Conservation (phyloP, 75 land plant species). For the Sequoiadendron giganteum region DNA sequence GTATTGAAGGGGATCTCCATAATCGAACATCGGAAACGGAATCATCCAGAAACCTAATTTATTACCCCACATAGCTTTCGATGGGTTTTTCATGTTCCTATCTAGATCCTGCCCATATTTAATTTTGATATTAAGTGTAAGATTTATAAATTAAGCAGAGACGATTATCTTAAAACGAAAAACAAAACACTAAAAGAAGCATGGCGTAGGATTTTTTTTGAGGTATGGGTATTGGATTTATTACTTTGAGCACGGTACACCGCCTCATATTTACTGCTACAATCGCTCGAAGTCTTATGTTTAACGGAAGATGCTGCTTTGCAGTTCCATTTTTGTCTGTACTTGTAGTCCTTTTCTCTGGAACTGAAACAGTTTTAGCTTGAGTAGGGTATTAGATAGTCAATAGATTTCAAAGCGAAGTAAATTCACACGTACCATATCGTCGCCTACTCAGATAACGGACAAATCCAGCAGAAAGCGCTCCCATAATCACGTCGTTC, state of each 20-base stretch:
- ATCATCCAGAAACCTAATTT: neutral
- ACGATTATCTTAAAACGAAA: neutral
- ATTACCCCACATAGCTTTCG: neutral
- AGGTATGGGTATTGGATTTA: neutral
- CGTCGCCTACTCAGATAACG: conserved; percentile 36
- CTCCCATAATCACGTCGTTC: conserved; percentile 75
- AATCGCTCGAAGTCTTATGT: neutral
- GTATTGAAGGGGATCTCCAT: neutral
- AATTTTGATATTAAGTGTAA: neutral
- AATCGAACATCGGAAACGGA: neutral
- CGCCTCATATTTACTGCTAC: neutral
- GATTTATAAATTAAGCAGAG: neutral
- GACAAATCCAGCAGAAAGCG: conserved; percentile 12
- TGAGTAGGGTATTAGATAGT: neutral
- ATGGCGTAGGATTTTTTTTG: too few relatives aligned
- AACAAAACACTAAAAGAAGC: neutral
- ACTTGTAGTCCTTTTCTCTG: neutral
- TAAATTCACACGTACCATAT: neutral
- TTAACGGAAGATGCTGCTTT: neutral
- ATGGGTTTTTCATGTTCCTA: neutral
- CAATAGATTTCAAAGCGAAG: neutral
- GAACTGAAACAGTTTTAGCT: neutral
- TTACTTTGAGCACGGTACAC: neutral
- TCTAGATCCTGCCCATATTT: neutral
- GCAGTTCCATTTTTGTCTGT: neutral